phyloP scores from a whole-genome alignment of 371 early-diverging fungal species.

The Circinella minor region DNA sequence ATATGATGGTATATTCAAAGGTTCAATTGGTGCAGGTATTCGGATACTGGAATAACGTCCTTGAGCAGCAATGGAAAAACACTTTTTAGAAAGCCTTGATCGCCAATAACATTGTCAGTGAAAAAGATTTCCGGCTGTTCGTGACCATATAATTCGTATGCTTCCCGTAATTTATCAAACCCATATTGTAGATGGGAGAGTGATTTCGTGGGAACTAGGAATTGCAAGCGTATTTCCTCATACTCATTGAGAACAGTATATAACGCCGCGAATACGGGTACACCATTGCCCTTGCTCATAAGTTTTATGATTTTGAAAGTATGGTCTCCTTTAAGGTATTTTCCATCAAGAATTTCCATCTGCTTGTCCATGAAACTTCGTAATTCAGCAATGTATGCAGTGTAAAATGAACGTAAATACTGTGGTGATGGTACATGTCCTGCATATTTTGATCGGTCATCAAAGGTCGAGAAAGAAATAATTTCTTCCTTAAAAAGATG shows the following conservation, averaged over 20 bases:
- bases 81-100: not conserved
- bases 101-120: not conserved
- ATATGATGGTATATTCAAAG: not conserved
- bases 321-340: slow-evolving; percentile 1
- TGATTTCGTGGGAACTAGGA: not conserved
- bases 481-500: too few species aligned
- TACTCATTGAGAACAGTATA: not conserved
- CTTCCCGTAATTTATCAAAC: not conserved
- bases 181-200: not conserved
- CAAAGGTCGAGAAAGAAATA: not conserved
- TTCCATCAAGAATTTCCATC: not conserved
- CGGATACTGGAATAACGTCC: not conserved
- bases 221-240: not conserved
- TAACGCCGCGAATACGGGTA: not conserved
- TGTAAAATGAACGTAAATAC: not conserved
- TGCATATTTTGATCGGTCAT: not conserved
- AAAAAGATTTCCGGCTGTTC: not conserved
- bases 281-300: not conserved
- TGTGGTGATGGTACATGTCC: not conserved
- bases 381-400: not conserved
- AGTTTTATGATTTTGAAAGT: not conserved
- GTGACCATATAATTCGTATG: not conserved
- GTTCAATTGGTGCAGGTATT: not conserved
- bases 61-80: not conserved
- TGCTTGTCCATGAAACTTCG: not conserved